Conservation (phyloP, 352 stramenopile genomes). For the Elongisporangium prolatum region DNA sequence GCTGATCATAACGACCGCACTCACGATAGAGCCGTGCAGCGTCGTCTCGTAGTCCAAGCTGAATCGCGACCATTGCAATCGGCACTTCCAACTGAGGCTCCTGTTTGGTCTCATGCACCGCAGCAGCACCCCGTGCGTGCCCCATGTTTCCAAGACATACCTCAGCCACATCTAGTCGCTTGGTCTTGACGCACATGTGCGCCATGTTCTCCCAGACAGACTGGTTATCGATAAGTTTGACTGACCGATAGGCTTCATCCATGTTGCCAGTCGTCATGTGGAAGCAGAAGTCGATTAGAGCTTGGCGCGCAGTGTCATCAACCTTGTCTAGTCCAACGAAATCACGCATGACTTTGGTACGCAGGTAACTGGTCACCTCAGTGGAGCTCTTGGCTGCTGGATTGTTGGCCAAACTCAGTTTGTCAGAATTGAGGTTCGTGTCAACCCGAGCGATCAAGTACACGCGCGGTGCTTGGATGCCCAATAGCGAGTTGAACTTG, state of each 20-base stretch:
- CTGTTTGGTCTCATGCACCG: conserved; percentile 73
- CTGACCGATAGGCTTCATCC: conserved; percentile 92
- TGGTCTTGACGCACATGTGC: conserved; percentile 95
- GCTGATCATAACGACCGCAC: conserved; percentile 88
- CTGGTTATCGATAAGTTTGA: conserved; percentile 91
- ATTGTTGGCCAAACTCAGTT: conserved; percentile 31
- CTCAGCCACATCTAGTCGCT: conserved; percentile 91
- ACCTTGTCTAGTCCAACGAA: conserved; percentile 91
- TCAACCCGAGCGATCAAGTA: conserved; percentile 66
- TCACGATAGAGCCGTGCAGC: conserved; percentile 89
- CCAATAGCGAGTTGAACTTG: conserved; percentile 78
- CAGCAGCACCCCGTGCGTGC: conserved; percentile 84
- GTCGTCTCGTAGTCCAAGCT: conserved; percentile 90
- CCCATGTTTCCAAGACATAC: conserved; percentile 95
- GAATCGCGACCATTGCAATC: conserved; percentile 91
- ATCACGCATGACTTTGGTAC: conserved; percentile 89
- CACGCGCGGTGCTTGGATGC: conserved; percentile 78
- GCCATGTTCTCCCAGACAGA: conserved; percentile 96
- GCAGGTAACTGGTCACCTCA: conserved; percentile 35
- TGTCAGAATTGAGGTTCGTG: conserved; percentile 28
- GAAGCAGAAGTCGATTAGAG: conserved; percentile 94
- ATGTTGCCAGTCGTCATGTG: conserved; percentile 94
- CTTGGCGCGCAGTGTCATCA: conserved; percentile 77
- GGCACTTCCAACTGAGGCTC: conserved; percentile 73
- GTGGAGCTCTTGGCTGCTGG: conserved; percentile 25